phyloP scores from a whole-genome alignment of 352 stramenopile genomes.

The Chrysophaeum taylorii region DNA sequence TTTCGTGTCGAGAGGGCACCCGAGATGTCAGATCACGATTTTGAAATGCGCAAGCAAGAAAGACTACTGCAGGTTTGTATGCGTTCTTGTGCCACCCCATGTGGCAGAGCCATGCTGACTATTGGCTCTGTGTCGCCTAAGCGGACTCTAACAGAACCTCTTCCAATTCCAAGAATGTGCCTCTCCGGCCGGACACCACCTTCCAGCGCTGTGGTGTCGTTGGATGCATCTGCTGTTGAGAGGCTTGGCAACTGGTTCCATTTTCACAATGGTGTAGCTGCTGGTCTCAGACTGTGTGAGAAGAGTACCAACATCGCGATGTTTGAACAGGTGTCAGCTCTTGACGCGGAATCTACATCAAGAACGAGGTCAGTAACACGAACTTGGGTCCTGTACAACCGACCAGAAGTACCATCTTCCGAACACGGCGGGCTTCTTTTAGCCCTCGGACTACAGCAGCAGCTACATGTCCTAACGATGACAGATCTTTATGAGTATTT shows the following conservation, averaged over 20 bases:
- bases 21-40: conserved; percentile 67
- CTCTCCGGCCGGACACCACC: conserved; percentile 82
- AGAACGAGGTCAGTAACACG: conserved; percentile 57
- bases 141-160: conserved; percentile 54
- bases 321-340: conserved; percentile 16
- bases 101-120: conserved; percentile 92
- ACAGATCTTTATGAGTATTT: conserved; percentile 98
- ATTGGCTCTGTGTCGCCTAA: conserved; percentile 71
- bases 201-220: conserved; percentile 73
- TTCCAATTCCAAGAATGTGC: conserved; percentile 77
- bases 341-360: conserved; percentile 4
- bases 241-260: conserved; percentile 83
- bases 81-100: conserved; percentile 74
- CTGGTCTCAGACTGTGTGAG: conserved; percentile 71
- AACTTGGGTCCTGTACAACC: conserved; percentile 97
- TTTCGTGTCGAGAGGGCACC: conserved; percentile 51
- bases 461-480: conserved; percentile 85
- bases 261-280: conserved; percentile 95
- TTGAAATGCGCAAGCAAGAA: conserved; percentile 76
- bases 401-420: conserved; percentile 66
- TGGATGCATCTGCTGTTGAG: conserved; percentile 73
- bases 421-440: conserved; percentile 86
- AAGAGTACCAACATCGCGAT: conserved; percentile 10
- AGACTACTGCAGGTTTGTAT: conserved; percentile 84
- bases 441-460: conserved; percentile 80